Evolutionary conservation across 106 monocot species (phyloP).

Genomic region (Dendrobium nobile): DNA sequence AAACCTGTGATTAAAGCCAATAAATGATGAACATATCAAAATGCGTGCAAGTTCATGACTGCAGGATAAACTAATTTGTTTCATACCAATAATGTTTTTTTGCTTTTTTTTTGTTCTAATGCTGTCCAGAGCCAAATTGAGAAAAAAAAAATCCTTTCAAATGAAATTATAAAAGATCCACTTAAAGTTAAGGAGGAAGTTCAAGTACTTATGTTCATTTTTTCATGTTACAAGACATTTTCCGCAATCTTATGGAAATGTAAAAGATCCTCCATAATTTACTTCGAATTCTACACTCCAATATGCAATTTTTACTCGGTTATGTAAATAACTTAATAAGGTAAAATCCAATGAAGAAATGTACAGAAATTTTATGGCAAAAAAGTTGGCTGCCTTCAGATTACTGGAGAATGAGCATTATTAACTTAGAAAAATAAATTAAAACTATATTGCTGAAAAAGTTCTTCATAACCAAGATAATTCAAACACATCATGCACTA

Average conservation of each 20-base stretch:
- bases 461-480: neutral
- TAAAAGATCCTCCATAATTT: too few relatives aligned
- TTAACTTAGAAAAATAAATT: neutral
- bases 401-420: neutral
- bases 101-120: too few relatives aligned
- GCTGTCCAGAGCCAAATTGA: too few relatives aligned
- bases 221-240: too few relatives aligned
- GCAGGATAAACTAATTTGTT: neutral
- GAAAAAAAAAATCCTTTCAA: too few relatives aligned
- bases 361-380: neutral
- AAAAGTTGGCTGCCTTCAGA: neutral
- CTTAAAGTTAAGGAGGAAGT: too few relatives aligned
- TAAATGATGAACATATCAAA: neutral
- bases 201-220: too few relatives aligned
- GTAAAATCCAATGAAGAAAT: neutral
- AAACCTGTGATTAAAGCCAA: slow-evolving; percentile 44
- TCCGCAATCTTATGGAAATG: too few relatives aligned
- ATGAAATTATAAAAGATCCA: too few relatives aligned
- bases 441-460: neutral
- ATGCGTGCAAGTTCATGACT: neutral
- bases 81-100: neutral
- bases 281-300: too few relatives aligned
- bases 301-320: too few relatives aligned
- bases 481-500: neutral
- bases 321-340: too few relatives aligned